phyloP scores from a whole-genome alignment of 1,139 yeast species.

The Pichia inconspicua region DNA sequence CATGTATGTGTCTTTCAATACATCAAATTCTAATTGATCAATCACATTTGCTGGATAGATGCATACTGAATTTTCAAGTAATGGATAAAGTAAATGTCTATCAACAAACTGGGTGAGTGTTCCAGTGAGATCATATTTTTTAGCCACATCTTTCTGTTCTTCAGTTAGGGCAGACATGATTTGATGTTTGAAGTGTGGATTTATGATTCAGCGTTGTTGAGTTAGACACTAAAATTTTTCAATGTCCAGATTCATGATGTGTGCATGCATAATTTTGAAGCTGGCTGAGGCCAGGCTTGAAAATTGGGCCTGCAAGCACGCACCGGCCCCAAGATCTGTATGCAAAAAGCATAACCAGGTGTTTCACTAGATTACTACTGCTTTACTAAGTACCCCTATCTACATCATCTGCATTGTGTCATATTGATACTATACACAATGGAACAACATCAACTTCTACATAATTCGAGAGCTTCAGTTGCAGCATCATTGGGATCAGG shows the following conservation, averaged over 20 bases:
- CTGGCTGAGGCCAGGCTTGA: too few relatives aligned
- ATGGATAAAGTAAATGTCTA: constrained; percentile 48
- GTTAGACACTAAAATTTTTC: not conserved
- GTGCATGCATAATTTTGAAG: too few relatives aligned
- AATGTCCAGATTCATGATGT: not conserved
- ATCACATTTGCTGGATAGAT: constrained; percentile 38
- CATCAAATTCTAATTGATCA: constrained; percentile 40
- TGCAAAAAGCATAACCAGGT: too few relatives aligned
- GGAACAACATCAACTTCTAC: not conserved
- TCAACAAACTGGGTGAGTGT: constrained; percentile 49
- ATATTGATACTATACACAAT: not conserved
- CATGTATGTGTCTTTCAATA: constrained; percentile 51
- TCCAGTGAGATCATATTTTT: constrained; percentile 43
- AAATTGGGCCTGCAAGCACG: too few relatives aligned
- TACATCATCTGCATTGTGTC: too few relatives aligned
- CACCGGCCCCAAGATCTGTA: too few relatives aligned
- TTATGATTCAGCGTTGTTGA: not conserved
- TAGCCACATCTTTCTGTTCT: constrained; percentile 31
- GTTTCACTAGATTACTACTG: too few relatives aligned
- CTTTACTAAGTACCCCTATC: too few relatives aligned
- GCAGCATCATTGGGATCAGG: constrained; percentile 8
- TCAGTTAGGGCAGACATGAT: constrained; percentile 1
- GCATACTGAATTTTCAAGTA: constrained; percentile 42
- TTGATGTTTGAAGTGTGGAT: not conserved
- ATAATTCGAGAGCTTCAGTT: not conserved